A percentile compares a stretch with the other conserved stretches of the same genome.
Conservation (phyloP, 768 basidiomycete genomes). For the Psilocybe cubensis region DNA sequence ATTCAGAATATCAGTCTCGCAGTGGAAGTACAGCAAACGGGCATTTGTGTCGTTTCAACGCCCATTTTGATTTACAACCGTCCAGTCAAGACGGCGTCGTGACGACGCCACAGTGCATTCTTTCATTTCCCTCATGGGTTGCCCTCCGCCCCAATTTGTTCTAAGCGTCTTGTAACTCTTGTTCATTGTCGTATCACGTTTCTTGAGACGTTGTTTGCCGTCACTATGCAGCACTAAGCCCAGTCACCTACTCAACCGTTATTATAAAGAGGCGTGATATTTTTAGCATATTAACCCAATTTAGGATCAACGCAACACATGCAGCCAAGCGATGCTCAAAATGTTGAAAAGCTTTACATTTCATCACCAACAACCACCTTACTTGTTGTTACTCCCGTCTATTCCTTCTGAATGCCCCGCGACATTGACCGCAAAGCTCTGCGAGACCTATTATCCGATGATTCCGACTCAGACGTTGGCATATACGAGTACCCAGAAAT, state of each 20-base stretch:
- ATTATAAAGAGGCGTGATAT: neutral
- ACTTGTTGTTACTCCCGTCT: neutral
- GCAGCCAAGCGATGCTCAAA: neutral
- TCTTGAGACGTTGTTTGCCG: neutral
- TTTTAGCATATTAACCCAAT: neutral
- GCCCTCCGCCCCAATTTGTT: neutral
- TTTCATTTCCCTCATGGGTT: neutral
- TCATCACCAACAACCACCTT: neutral
- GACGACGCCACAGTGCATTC: neutral
- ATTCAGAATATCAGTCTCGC: too few species aligned
- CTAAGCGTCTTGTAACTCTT: neutral
- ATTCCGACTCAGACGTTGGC: slow-evolving; percentile 6
- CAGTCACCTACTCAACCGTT: neutral
- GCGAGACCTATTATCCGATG: neutral
- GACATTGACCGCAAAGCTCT: neutral
- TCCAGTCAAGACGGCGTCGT: neutral
- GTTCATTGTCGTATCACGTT: neutral
- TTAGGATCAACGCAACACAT: neutral
- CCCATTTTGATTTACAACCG: neutral
- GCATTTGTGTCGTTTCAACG: neutral
- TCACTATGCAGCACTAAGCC: neutral
- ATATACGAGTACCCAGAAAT: slow-evolving; percentile 3
- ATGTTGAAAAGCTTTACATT: neutral
- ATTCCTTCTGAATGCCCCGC: neutral
- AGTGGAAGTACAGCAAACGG: neutral